These are phyloP conservation scores for Chalaropsis ovoidea DNA, from an alignment of 2,329 filamentous ascomycete species.

Conservation along the genomic window DNA sequence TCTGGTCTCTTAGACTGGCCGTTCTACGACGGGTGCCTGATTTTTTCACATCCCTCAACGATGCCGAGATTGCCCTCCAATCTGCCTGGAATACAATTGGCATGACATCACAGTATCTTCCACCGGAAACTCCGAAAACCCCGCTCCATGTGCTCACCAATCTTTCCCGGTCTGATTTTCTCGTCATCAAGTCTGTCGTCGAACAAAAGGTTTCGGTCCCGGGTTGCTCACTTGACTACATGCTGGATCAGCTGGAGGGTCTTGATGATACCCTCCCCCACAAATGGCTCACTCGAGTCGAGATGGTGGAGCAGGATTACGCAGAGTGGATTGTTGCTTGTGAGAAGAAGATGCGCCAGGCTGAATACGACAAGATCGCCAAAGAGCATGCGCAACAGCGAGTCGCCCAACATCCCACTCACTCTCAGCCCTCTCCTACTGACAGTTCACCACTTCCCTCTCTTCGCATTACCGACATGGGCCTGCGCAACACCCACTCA, in stretches of 20 bases:
- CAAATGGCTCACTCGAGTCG: constrained; percentile 77
- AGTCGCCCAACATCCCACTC: background rate
- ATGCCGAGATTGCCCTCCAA: constrained; percentile 53
- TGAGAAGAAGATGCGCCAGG: constrained; percentile 61
- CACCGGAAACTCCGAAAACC: constrained; percentile 18
- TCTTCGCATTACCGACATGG: constrained; percentile 19
- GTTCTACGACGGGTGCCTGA: constrained; percentile 64
- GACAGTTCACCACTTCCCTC: constrained; percentile 14
- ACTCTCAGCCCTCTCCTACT: constrained; percentile 7
- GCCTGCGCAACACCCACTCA: background rate
- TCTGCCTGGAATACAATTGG: constrained; percentile 57
- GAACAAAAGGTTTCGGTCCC: constrained; percentile 58
- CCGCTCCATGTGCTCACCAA: constrained; percentile 8
- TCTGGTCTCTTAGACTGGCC: constrained; percentile 66
- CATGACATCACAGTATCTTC: constrained; percentile 26
- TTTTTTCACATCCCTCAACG: constrained; percentile 56
- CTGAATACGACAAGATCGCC: constrained; percentile 37
- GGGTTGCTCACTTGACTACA: constrained; percentile 65
- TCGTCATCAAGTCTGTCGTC: constrained; percentile 53
- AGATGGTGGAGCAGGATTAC: constrained; percentile 66
- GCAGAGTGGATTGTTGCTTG: constrained; percentile 70
- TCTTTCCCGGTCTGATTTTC: constrained; percentile 41
- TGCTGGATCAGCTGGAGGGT: constrained; percentile 81
- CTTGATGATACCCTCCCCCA: constrained; percentile 75
- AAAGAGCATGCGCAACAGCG: constrained; percentile 20